phyloP scores from a whole-genome alignment of 2,329 filamentous ascomycete species.

The Pyrenochaeta sp. region DNA sequence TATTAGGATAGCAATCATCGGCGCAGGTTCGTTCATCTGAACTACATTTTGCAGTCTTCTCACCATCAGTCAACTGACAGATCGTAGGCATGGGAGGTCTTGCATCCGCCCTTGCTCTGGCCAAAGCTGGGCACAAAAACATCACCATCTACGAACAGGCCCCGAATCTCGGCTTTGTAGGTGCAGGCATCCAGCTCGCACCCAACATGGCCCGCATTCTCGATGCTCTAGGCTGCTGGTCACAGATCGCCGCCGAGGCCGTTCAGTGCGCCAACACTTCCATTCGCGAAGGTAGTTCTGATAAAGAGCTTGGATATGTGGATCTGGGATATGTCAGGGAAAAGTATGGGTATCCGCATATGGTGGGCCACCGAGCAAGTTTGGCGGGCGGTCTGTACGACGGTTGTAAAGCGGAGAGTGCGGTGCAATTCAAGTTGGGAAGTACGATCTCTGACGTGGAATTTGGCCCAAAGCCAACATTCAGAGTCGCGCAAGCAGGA shows the following conservation, averaged over 20 bases:
- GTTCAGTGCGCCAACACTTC: slow-evolving; percentile 76
- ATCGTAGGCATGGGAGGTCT: slow-evolving; percentile 80
- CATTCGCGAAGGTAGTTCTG: slow-evolving; percentile 75
- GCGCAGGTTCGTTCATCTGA: slow-evolving; percentile 34
- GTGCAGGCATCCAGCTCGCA: slow-evolving; percentile 84
- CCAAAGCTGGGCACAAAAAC: slow-evolving; percentile 77
- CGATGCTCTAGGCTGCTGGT: slow-evolving; percentile 76
- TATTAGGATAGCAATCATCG: slow-evolving; percentile 43
- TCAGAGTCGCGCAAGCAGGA: slow-evolving; percentile 66
- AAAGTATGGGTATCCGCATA: slow-evolving; percentile 78
- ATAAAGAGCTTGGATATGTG: slow-evolving; percentile 75
- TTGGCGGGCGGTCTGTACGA: slow-evolving; percentile 75
- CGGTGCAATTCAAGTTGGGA: slow-evolving; percentile 74
- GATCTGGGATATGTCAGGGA: slow-evolving; percentile 71
- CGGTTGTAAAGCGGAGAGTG: slow-evolving; percentile 69
- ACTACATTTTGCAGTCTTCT: not conserved
- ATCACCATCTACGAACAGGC: slow-evolving; percentile 80
- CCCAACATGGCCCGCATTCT: slow-evolving; percentile 84
- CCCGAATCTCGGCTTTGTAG: slow-evolving; percentile 78
- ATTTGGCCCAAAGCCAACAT: slow-evolving; percentile 65
- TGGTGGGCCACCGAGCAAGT: slow-evolving; percentile 79
- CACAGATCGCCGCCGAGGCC: slow-evolving; percentile 73
- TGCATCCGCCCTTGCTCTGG: slow-evolving; percentile 74
- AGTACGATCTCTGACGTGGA: slow-evolving; percentile 64
- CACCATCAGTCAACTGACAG: slow-evolving; percentile 17